These are phyloP conservation scores for Exophiala xenobiotica DNA, from an alignment of 2,329 filamentous ascomycete genomes.

Conservation along the genomic window DNA sequence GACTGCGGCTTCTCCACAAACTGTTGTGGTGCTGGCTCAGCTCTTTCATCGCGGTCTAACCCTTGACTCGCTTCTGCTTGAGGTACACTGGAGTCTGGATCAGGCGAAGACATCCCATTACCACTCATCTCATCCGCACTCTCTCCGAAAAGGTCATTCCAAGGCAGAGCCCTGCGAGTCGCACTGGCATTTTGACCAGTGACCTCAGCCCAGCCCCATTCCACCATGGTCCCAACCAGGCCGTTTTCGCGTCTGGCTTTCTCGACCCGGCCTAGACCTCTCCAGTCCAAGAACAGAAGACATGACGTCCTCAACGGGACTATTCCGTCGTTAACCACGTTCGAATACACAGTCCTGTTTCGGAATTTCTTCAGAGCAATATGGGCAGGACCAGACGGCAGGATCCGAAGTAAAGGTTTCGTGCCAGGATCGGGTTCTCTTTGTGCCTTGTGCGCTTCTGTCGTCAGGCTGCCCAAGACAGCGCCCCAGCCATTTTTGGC, in stretches of 20 bases:
- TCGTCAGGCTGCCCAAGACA: conserved; percentile 66
- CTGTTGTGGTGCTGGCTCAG: conserved; percentile 13
- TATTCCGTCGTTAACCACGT: conserved; percentile 86
- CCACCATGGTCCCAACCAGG: conserved; percentile 85
- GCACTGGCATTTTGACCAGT: conserved; percentile 65
- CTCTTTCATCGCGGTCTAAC: conserved; percentile 24
- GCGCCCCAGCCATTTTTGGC: conserved; percentile 72
- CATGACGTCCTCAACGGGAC: conserved; percentile 94
- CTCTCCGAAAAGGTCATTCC: conserved; percentile 33
- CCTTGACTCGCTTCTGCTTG: conserved; percentile 28
- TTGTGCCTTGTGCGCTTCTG: conserved; percentile 48
- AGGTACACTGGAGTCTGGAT: conserved; percentile 26
- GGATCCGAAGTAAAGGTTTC: conserved; percentile 75
- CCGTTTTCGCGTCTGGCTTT: conserved; percentile 92
- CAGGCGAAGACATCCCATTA: conserved; percentile 23
- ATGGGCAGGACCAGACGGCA: conserved; percentile 82
- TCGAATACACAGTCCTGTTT: conserved; percentile 76
- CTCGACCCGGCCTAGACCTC: conserved; percentile 86
- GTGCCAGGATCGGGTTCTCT: conserved; percentile 74
- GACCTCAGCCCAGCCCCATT: conserved; percentile 92
- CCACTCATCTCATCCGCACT: conserved; percentile 28
- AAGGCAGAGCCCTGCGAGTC: conserved; percentile 43
- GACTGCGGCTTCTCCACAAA: conserved; percentile 27
- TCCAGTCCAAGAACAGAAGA: conserved; percentile 95
- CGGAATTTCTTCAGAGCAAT: conserved; percentile 73